Conservation (phyloP, 2,329 filamentous ascomycete genomes). For the Beauveria varroae region DNA sequence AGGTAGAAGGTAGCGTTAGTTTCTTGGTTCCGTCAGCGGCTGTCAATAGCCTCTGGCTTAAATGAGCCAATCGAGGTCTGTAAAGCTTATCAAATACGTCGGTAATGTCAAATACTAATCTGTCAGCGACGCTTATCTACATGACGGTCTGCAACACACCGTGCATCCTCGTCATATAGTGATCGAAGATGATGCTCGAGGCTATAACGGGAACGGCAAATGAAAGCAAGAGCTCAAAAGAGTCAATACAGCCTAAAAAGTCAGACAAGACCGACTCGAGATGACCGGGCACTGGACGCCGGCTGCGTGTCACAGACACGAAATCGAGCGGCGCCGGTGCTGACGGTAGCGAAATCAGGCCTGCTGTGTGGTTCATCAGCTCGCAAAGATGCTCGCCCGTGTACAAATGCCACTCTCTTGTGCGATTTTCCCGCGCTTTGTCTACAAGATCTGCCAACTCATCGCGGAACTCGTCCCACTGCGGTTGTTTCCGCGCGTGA, state of each 20-base stretch:
- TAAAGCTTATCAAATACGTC: background rate
- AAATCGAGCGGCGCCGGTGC: background rate
- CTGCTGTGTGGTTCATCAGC: background rate
- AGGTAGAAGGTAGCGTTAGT: background rate
- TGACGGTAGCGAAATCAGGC: background rate
- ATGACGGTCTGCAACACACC: background rate
- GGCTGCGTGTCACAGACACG: background rate
- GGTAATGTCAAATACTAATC: background rate
- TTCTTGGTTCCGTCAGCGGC: background rate
- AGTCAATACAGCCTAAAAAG: background rate
- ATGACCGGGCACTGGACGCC: background rate
- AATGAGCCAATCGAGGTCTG: background rate
- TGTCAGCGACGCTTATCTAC: background rate
- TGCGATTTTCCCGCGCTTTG: background rate
- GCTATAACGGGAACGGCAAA: background rate
- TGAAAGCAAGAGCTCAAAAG: background rate
- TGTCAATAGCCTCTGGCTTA: background rate
- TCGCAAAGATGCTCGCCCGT: background rate
- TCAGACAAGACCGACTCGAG: background rate
- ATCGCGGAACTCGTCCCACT: background rate
- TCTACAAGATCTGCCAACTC: background rate
- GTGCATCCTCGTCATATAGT: background rate
- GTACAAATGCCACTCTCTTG: background rate
- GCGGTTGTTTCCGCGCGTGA: background rate
- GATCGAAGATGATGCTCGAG: background rate